Base-by-base conservation (phyloP, 2,329 filamentous ascomycete genomes). In the Aureobasidium sp. region DNA sequence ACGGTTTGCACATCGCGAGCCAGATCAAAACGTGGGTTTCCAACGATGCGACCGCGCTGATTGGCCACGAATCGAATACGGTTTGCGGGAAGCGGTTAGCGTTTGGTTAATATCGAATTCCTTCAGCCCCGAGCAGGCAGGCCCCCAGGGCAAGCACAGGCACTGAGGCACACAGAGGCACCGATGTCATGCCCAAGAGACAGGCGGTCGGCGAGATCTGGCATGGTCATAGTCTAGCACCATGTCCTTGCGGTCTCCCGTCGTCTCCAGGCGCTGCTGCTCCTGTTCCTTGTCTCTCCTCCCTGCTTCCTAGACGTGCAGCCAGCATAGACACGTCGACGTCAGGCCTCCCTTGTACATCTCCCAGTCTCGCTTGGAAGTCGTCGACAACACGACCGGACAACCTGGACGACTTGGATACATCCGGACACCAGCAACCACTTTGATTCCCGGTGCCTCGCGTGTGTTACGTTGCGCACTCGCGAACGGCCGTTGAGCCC, bases 11-110 rank as follows among this genome's bases (percentile, higher is more conserved):
- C 53, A 57, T 46, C n/a, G 21, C 3, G 23, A 27, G 40, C 53
- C 53, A 57, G 53, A 57, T 57, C 38, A 46, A 57, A 57, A 57
- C 53, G 53, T 57, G 53, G 53, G 21, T 45, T 57, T 23, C 10
- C 11, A 29, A 15, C 15, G 19, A 21, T 2, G 17, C 19, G 11
- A 19, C 13, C 10, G 21, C 29, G 17, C 2, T 46, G 38, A 57
- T 57, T 57, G 53, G 53, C 19, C 29, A 23, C 5, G 19, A 8
- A 4, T 42, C 19, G 8, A 25, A 46, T 46, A 25, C 29, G 15
- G 53, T 46, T 45, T 37, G 53, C 53, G 53, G 40, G 42, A 45
- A 9, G 25, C 19, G 21, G 31, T n/a, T 57, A 57, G 53, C 53
- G 53, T 45, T 35, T 23, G 40, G 53, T 42, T 46, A 46, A 57